Percentiles rank a stretch among this genome's conserved stretches.
Evolutionary conservation across 2,329 filamentous ascomycete genomes (phyloP).

Genomic region (Mollisia scopiformis): DNA sequence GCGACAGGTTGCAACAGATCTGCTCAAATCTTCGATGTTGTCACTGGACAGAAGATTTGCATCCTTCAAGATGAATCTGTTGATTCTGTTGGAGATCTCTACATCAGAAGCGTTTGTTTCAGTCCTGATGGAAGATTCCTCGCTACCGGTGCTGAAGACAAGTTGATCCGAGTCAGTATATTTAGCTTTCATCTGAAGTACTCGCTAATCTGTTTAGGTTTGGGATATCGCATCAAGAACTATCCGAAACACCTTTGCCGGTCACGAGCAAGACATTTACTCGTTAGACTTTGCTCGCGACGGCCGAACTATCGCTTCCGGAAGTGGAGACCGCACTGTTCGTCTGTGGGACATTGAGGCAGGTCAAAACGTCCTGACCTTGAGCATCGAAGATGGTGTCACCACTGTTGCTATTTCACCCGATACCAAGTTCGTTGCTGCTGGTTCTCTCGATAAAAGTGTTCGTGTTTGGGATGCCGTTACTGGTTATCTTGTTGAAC

Average conservation of each 20-base stretch:
- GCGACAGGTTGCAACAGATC: slow-evolving; percentile 97
- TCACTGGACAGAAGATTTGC: slow-evolving; percentile 83
- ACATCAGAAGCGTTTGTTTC: slow-evolving; percentile 98
- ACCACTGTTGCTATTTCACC: slow-evolving; percentile 97
- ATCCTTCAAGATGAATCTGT: slow-evolving; percentile 87
- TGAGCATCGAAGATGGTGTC: slow-evolving; percentile 95
- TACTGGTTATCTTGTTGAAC: slow-evolving; percentile 83
- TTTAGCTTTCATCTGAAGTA: neutral
- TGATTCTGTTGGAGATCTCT: slow-evolving; percentile 88
- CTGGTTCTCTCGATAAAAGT: slow-evolving; percentile 95
- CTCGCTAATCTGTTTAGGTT: slow-evolving; percentile 58
- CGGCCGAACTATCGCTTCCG: slow-evolving; percentile 91
- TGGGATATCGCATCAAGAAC: slow-evolving; percentile 88
- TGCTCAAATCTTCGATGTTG: slow-evolving; percentile 98
- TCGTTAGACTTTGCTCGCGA: slow-evolving; percentile 94
- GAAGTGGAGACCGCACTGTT: slow-evolving; percentile 91
- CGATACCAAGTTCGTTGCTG: slow-evolving; percentile 90
- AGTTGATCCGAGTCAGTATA: slow-evolving; percentile 82
- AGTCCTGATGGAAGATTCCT: slow-evolving; percentile 93
- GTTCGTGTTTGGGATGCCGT: slow-evolving; percentile 95
- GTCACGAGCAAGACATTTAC: slow-evolving; percentile 98
- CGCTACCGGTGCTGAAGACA: slow-evolving; percentile 96
- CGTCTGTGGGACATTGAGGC: slow-evolving; percentile 95
- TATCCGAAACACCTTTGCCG: slow-evolving; percentile 92
- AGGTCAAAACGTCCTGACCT: slow-evolving; percentile 78